Base-by-base conservation (phyloP, 75 land plant species). In the Cryptomeria japonica region DNA sequence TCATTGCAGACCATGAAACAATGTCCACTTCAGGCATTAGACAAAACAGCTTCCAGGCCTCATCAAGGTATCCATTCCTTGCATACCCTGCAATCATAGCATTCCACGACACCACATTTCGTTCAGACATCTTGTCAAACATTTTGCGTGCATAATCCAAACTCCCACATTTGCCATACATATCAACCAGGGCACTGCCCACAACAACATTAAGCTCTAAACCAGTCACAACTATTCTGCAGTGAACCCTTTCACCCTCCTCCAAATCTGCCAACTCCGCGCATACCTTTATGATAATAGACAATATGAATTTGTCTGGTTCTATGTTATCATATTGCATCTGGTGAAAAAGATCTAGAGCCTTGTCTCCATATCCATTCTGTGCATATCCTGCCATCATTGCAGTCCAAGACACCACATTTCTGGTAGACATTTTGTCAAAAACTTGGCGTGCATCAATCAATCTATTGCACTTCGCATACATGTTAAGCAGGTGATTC, bases 391-490 rank as follows among this genome's bases (percentile, higher is more conserved):
- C 89, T 39, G 93, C 87, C 34, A 94, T 89, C 90, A 94, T 85
- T 15, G 92, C 84, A 51, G 93, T 95, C 96, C 96, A 95, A 34
- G 96, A 85, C 64, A 90, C 94, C 58, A 93, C 91, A 92, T 93
- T 93, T 84, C 88, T 90, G 3, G 88, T 84, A 36, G 92, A 90
- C 90, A 94, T 91, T 78, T 90, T 92, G 85, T 90, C 93, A 85
- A 95, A 90, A 89, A 95, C 86, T 8, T 55, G 86, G 32, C 88
- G 82, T 28, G 93, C 92, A 76, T 53, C 53, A 3, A 5, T 25
- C 55, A 80, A 4, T 1, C 53, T 72, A 32, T 91, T 90, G 88
- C 90, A 89, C 36, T 95, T 93, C 6, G 78, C 89, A 90, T 93
- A 95, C 86, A 90, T 80, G 75, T 93, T 87, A 15, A 93, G 28